Evolutionary conservation across 2,329 filamentous ascomycete species (phyloP).

Genomic region (Orbilia oligospora): DNA sequence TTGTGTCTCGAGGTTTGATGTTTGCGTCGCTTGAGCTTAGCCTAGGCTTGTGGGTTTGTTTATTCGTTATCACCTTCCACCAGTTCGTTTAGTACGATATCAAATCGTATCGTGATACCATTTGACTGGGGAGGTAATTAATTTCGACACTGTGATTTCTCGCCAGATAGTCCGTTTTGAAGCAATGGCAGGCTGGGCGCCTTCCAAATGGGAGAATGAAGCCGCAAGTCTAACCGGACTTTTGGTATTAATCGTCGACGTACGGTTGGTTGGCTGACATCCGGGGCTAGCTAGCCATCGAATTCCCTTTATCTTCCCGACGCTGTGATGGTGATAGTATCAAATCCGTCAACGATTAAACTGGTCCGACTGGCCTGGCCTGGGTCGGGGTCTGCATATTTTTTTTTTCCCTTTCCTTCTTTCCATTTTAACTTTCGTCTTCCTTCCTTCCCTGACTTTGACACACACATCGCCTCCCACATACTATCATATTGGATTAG

Average conservation of each 20-base stretch:
- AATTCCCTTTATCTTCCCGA: slow-evolving; percentile 25
- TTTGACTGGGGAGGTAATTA: not conserved
- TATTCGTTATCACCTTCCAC: not conserved
- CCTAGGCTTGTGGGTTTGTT: not conserved
- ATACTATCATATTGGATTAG: slow-evolving; percentile 18
- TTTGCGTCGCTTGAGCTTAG: slow-evolving; percentile 23
- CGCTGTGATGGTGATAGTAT: not conserved
- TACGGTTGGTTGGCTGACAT: slow-evolving; percentile 35
- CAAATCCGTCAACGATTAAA: not conserved
- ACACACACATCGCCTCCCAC: slow-evolving; percentile 23
- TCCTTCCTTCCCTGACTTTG: slow-evolving; percentile 6
- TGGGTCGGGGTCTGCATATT: slow-evolving; percentile 6
- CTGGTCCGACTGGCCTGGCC: slow-evolving; percentile 16
- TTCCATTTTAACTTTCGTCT: slow-evolving; percentile 8
- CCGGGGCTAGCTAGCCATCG: slow-evolving; percentile 1
- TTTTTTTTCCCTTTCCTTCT: slow-evolving; percentile 8
- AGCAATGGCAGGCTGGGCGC: slow-evolving; percentile 26
- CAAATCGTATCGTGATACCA: slow-evolving; percentile 7
- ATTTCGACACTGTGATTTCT: slow-evolving; percentile 30
- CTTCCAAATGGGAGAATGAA: slow-evolving; percentile 46
- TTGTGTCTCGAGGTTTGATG: slow-evolving; percentile 22
- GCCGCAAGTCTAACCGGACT: slow-evolving; percentile 42
- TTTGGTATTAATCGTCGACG: slow-evolving; percentile 37
- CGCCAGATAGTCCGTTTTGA: slow-evolving; percentile 37
- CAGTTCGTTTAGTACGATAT: slow-evolving; percentile 9